Conservation (phyloP, 495 filamentous ascomycete species). For the Chaetomidium leptoderma region DNA sequence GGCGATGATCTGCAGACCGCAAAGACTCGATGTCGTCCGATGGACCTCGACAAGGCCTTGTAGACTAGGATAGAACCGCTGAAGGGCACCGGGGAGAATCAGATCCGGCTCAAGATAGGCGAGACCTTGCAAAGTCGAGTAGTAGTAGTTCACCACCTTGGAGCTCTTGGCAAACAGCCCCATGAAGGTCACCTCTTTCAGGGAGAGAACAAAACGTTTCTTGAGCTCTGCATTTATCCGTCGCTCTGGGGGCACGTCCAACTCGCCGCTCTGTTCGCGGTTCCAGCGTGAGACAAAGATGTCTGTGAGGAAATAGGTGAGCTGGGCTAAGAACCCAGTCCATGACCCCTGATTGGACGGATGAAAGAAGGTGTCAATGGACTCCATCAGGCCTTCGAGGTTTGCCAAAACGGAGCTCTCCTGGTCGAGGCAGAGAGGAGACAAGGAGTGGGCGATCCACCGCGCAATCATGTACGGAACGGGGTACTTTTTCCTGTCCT, state of each 20-base stretch:
- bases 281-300: conserved; percentile 99
- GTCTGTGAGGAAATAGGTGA: conserved; percentile 90
- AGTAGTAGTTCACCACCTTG: conserved; percentile 82
- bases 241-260: conserved; percentile 75
- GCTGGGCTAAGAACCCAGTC: conserved; percentile 84
- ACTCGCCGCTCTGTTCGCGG: conserved; percentile 84
- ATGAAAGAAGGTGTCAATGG: conserved; percentile 97
- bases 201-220: conserved; percentile 80
- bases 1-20: conserved; percentile 82
- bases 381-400: conserved; percentile 90
- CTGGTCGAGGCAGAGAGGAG: conserved; percentile 74
- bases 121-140: conserved; percentile 82
- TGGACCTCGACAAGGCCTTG: conserved; percentile 97
- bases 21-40: conserved; percentile 87
- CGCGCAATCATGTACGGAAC: conserved; percentile 87
- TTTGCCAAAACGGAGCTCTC: conserved; percentile 74
- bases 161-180: conserved; percentile 94
- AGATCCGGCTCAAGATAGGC: conserved; percentile 87
- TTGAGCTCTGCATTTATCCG: conserved; percentile 75
- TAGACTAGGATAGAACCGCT: conserved; percentile 93
- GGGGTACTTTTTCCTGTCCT: conserved; percentile 89
- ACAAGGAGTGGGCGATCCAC: conserved; percentile 92
- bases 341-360: conserved; percentile 92
- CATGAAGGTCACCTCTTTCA: conserved; percentile 96
- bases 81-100: conserved; percentile 88